Evolutionary conservation across 306 rosid species (phyloP), one percentile per base, ranked within the genome.

Genomic region (Trichosanthes truncata): DNA sequence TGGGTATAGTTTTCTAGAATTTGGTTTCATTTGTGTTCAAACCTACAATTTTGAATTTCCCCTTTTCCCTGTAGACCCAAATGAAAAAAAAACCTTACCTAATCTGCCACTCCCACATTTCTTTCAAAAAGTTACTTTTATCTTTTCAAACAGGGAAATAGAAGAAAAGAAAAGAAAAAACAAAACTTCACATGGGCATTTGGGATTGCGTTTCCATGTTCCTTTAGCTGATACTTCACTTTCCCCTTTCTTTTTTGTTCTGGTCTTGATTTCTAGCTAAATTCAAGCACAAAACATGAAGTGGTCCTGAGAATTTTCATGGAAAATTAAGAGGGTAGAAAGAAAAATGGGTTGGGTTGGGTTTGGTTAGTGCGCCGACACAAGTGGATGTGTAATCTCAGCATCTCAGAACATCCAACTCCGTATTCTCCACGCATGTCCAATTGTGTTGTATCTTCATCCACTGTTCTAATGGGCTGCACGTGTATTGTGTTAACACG

Each of bases 371-470:
- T 57, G 36, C 57, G 56, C 88, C 89, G 88, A 83, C 74, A 78
- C 62, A 79, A 78, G 80, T 79, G 17, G 82, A 61, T 81, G 53
- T 67, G 80, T 80, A 75, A 80, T 68, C 81, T 68, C 79, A 35
- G 43, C 79, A 61, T 76, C 77, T 46, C 17, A 66, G 66, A 79
- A 36, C 61, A 67, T 49, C 63, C 67, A 79, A 67, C 52, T 51
- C 51, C 66, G 20, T 33, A 18, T 51, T 66, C 31, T 78, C 81
- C 81, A 78, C 74, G 73, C 35, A 61, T 78, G 35, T 51, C 23
- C 45, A 12, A 63, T 52, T 46, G 33, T 48, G 21, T 18, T 9
- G 61, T 62, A 48, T 18, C 45, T 62, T 20, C 80, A 35, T 68
- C n/a, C 53, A n/a, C 74, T 62, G 81, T 29, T 78, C 69, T 53